Evolutionary conservation across 257 asterid genomes (phyloP).

Genomic region (Anisodus acutangulus): DNA sequence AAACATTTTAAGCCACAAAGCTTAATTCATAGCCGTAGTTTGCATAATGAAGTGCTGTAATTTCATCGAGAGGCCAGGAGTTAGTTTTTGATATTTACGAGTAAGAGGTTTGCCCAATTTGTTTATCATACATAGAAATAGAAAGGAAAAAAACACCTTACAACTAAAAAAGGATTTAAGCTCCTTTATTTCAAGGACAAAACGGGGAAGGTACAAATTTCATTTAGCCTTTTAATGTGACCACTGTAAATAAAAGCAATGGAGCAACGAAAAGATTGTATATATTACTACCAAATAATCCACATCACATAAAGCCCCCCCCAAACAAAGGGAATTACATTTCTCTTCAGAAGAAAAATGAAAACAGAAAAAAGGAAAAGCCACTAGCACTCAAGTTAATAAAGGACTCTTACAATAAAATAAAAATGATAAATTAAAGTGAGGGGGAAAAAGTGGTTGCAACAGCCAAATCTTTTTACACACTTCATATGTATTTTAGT

Average conservation of each 20-base stretch:
- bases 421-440: conserved; percentile 12
- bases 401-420: conserved; percentile 10
- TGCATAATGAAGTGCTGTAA: neutral
- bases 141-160: neutral
- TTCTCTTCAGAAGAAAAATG: neutral
- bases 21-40: neutral
- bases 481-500: conserved; percentile 18
- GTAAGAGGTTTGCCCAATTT: neutral
- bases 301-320: conserved; percentile 5
- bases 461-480: conserved; percentile 13
- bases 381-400: conserved; percentile 29
- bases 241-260: neutral
- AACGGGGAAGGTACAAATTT: neutral
- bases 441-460: neutral
- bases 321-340: neutral
- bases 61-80: neutral
- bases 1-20: neutral
- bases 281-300: conserved; percentile 26
- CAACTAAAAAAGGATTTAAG: neutral
- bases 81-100: neutral
- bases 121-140: neutral
- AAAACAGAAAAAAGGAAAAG: neutral
- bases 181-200: neutral
- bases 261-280: neutral
- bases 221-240: neutral